Base-by-base conservation (phyloP, 495 filamentous ascomycete genomes). In the Margaritispora aquatica region DNA sequence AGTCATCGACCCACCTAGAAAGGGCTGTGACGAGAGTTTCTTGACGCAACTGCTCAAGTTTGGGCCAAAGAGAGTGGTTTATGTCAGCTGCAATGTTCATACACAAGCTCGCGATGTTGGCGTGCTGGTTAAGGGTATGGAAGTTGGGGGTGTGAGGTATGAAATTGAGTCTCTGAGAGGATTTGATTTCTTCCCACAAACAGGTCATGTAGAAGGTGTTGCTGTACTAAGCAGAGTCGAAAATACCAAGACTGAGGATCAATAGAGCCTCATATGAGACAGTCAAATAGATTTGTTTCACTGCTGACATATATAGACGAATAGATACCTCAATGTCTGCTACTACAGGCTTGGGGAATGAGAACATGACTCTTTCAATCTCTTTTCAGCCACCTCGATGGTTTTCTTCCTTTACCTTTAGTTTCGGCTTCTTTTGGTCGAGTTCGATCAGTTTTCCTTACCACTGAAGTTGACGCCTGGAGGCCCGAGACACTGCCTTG, bases 181-280 rank as follows among this genome's bases (percentile, higher is more conserved):
- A 3, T 97, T 97, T 69, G 94, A 98, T 67, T 98, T 98, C 75
- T 98, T 98, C 73, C 94, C 94, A 48, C 94, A 97, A 79, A 97
- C 94, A 23, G 85, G 90, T 5, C 94, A 98, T 79, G 94, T 97
- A 0, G 94, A 98, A 71, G 89, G 94, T 44, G 91, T 97, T 56
- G 94, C 89, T 31, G 83, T 97, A 26, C 71, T 97, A 66, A 84
- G 78, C 29, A 67, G 78, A 55, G 72, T 80, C n/a, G 63, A 65
- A n/a, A 44, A 17, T 44, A n/a, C 15, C 10, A 44, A 44, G 15
- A 9, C 17, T 44, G 38, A 7, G 8, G 38, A n/a, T 8, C 38
- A 44, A n/a, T 44, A 44, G 38, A n/a, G 38, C 8, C 19, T 44
- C 15, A 17, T 17, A 10, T 44, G 15, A 44, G 19, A 17, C 38